Percentiles rank a stretch among this genome's conserved stretches.
Evolutionary conservation across 441 rosid species (phyloP).

Genomic region (Erysimum pusillum): DNA sequence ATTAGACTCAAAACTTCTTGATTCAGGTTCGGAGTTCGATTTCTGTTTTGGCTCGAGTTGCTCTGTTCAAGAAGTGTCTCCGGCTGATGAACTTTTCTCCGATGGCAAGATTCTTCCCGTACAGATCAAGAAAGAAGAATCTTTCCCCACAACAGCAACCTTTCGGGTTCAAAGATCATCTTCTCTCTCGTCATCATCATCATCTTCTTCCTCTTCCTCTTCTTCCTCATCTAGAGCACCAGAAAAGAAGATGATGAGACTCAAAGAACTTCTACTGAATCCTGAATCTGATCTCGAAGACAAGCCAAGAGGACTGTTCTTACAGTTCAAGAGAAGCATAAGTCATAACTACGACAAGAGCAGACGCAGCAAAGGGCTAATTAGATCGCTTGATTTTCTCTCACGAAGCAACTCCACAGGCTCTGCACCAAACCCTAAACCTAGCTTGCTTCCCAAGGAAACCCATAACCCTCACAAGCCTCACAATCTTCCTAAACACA

Average conservation of each 20-base stretch:
- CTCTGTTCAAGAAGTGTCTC: constrained; percentile 63
- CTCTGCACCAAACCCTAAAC: constrained; percentile 50
- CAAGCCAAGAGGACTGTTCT: constrained; percentile 23
- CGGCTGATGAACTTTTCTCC: constrained; percentile 92
- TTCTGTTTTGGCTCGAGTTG: constrained; percentile 64
- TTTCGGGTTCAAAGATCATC: constrained; percentile 35
- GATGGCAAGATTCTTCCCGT: constrained; percentile 82
- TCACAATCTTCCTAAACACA: constrained; percentile 10
- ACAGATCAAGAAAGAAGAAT: constrained; percentile 60
- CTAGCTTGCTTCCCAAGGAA: constrained; percentile 25
- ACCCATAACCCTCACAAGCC: not conserved
- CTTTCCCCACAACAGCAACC: constrained; percentile 5
- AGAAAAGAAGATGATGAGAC: constrained; percentile 30
- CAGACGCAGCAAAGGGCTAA: constrained; percentile 27
- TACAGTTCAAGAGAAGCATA: constrained; percentile 25
- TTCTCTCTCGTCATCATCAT: constrained; percentile 38
- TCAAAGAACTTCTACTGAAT: not conserved
- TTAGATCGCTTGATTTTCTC: constrained; percentile 71
- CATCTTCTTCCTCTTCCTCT: constrained; percentile 35
- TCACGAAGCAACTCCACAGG: constrained; percentile 93
- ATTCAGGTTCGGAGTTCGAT: constrained; percentile 66
- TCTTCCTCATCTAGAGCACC: constrained; percentile 33
- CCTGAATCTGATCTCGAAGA: constrained; percentile 17
- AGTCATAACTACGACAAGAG: constrained; percentile 32
- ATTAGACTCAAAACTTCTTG: constrained; percentile 61